Evolutionary conservation across 192 early-diverging fungal species (phyloP), one percentile per base, ranked within the genome.

Genomic region (Pilaira anomala): DNA sequence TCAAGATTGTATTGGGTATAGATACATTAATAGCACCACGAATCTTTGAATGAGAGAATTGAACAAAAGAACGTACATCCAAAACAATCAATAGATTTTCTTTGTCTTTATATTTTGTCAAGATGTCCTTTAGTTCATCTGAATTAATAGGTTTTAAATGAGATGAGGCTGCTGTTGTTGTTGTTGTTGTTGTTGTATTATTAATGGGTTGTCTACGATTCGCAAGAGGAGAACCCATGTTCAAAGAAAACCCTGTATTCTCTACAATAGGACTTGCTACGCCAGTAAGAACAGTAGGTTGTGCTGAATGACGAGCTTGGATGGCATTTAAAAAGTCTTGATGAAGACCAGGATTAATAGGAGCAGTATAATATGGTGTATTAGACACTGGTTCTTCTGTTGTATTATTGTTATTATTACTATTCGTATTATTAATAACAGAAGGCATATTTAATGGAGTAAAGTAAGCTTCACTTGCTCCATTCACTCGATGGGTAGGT

Each of bases 1-100:
- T 86, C 41, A 92, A 74, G 30, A 94, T 78, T 18, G 88, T 92
- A 14, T 82, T 87, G 22, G 92, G 87, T 9, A 88, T 75, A 48
- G 78, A 83, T 48, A 94, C 76, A 65, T 80, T 90, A 26, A 93
- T 75, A 7, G 89, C 85, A 0, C 68, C 64, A 25, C 65, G 62
- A 25, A 94, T 82, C 22, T 76, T 80, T 18, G 76, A 68, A 1
- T 63, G 51, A 21, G 80, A 64, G 62, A 83, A 86, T 9, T 80
- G 81, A 8, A 76, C 71, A 51, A 84, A 85, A 5, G 83, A 73
- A 30, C 91, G 87, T 70, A 91, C 81, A 63, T 94, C 92, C 41
- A 93, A 67, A 8, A 73, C 14, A 7, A 73, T 61, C 18, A 55
- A 33, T 8, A 18, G 5, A 0, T 28, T 7, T 48, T 28, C 2